Percentiles rank a stretch among this genome's conserved stretches.
These are phyloP conservation scores for Bondarzewia mesenterica DNA, from an alignment of 1,284 basidiomycete genomes.

Conservation along the genomic window DNA sequence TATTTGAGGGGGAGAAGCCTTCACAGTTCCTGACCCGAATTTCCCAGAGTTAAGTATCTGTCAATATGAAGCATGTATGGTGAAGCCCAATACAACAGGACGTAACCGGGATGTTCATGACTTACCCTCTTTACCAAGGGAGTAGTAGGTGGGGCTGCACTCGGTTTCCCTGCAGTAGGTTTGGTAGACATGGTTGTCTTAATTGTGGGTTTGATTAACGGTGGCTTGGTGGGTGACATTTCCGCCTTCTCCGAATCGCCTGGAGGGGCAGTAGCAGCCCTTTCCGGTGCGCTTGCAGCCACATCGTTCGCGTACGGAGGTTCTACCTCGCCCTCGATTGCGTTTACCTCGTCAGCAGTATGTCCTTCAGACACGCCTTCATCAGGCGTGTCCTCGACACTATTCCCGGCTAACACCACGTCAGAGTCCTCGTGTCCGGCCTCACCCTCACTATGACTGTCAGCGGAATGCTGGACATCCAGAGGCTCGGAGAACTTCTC, in stretches of 20 bases:
- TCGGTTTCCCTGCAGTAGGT: slow-evolving; percentile 30
- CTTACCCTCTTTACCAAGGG: slow-evolving; percentile 60
- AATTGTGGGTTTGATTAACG: slow-evolving; percentile 5
- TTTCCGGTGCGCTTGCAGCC: slow-evolving; percentile 1
- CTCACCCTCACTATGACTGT: slow-evolving; percentile 21
- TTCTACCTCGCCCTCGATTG: slow-evolving; percentile 6
- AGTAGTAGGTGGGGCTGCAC: slow-evolving; percentile 33
- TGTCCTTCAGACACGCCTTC: slow-evolving; percentile 1
- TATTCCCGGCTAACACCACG: slow-evolving; percentile 24
- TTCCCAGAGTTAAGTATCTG: slow-evolving; percentile 64
- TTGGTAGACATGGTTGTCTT: slow-evolving; percentile 26
- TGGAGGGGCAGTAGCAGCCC: slow-evolving; percentile 2
- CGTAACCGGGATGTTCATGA: slow-evolving; percentile 8
- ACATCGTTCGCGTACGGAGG: slow-evolving; percentile 8
- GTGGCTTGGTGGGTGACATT: not conserved
- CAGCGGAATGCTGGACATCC: not conserved
- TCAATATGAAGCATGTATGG: slow-evolving; percentile 8
- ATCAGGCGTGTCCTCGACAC: slow-evolving; percentile 2
- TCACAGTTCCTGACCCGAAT: slow-evolving; percentile 52
- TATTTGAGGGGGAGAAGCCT: slow-evolving; percentile 32
- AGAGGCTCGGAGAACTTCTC: slow-evolving; percentile 8
- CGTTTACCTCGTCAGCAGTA: slow-evolving; percentile 11
- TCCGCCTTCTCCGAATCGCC: not conserved
- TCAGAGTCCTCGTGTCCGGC: slow-evolving; percentile 45
- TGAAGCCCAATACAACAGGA: slow-evolving; percentile 18